Evolutionary conservation across 2,329 filamentous ascomycete genomes (phyloP).

Genomic region (Calonectria hongkongensis): DNA sequence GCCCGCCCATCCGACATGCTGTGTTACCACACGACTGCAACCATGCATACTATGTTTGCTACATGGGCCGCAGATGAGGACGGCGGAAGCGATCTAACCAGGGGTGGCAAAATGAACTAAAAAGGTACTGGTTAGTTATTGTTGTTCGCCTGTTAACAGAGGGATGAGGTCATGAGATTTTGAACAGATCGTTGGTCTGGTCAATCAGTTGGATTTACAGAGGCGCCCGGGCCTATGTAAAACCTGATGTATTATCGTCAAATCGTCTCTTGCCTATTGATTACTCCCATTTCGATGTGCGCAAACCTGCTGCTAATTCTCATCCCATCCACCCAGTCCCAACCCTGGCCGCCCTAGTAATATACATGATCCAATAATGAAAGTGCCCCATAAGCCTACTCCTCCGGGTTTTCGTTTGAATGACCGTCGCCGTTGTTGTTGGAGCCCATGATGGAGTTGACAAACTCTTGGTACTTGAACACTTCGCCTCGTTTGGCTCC

Average conservation of each 20-base stretch:
- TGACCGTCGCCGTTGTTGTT: slow-evolving; percentile 62
- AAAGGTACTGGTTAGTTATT: neutral
- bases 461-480: slow-evolving; percentile 95
- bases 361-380: slow-evolving; percentile 25
- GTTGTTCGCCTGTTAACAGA: too few relatives aligned
- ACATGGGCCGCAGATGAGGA: neutral
- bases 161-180: neutral
- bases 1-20: neutral
- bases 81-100: neutral
- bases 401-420: slow-evolving; percentile 56
- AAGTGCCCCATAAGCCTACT: slow-evolving; percentile 11
- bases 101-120: neutral
- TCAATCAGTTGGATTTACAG: neutral
- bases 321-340: slow-evolving; percentile 17
- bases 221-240: neutral
- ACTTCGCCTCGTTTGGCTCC: slow-evolving; percentile 85
- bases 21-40: slow-evolving; percentile 10
- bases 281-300: slow-evolving; percentile 22
- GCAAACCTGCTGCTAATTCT: slow-evolving; percentile 30
- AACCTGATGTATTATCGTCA: slow-evolving; percentile 26
- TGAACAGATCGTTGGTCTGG: neutral
- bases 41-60: neutral
- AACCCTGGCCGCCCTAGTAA: slow-evolving; percentile 23
- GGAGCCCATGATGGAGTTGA: slow-evolving; percentile 79
- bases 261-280: slow-evolving; percentile 24